Conservation (phyloP, 352 stramenopile species). For the Phytophthora quininea region DNA sequence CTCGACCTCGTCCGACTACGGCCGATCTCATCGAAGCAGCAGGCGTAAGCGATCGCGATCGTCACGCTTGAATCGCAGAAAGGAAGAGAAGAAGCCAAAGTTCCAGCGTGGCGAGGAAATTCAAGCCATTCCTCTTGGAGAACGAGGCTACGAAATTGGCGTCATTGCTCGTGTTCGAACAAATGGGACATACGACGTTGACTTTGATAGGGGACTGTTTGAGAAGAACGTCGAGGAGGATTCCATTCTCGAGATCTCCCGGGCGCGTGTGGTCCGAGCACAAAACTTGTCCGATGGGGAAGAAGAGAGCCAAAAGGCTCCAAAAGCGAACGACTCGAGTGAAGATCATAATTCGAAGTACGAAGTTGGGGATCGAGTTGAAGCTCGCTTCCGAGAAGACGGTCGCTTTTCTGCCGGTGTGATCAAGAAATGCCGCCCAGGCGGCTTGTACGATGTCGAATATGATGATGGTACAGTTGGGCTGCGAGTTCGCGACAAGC, state of each 20-base stretch:
- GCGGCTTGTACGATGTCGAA: conserved; percentile 53
- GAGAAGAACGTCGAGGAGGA: conserved; percentile 64
- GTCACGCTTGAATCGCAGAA: conserved; percentile 22
- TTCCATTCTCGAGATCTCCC: conserved; percentile 47
- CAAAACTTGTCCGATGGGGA: conserved; percentile 23
- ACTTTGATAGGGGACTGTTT: conserved; percentile 63
- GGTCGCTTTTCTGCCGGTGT: conserved; percentile 48
- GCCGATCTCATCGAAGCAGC: conserved; percentile 34
- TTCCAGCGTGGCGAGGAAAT: conserved; percentile 69
- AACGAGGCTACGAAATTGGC: conserved; percentile 54
- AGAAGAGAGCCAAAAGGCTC: conserved; percentile 6
- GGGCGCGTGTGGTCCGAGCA: conserved; percentile 40
- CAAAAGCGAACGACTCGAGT: conserved; percentile 15
- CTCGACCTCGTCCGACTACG: conserved; percentile 14
- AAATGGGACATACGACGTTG: conserved; percentile 69
- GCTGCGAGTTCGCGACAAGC: conserved; percentile 47
- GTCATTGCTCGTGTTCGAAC: conserved; percentile 54
- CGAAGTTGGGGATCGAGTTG: conserved; percentile 48
- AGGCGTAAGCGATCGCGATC: conserved; percentile 38
- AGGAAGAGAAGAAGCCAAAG: conserved; percentile 30
- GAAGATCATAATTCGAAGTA: conserved; percentile 33
- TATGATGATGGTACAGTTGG: conserved; percentile 75
- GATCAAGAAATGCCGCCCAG: conserved; percentile 46
- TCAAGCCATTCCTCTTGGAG: conserved; percentile 58
- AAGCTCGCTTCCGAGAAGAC: conserved; percentile 48